Percentiles rank a stretch among this genome's conserved stretches.
Conservation (phyloP, 2,329 filamentous ascomycete genomes). For the Fusarium virguliforme region DNA sequence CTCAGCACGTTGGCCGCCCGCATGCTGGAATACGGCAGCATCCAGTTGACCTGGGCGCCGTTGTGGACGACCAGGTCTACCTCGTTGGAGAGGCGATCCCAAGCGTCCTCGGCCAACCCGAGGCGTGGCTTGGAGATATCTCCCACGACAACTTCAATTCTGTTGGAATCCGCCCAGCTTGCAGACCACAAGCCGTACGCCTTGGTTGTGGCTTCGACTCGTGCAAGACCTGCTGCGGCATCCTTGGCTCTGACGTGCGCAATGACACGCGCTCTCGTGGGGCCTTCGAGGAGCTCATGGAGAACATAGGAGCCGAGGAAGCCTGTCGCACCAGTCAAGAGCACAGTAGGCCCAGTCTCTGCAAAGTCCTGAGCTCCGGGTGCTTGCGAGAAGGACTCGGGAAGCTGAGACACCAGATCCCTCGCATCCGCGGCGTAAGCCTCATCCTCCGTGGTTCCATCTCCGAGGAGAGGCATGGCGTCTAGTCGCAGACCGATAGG, state of each 20-base stretch:
- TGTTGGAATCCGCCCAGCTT: constrained; percentile 68
- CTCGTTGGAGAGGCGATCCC: constrained; percentile 74
- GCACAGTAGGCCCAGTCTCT: constrained; percentile 66
- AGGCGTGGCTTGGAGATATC: constrained; percentile 82
- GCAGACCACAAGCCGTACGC: constrained; percentile 85
- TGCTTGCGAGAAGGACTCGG: constrained; percentile 49
- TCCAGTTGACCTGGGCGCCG: constrained; percentile 85
- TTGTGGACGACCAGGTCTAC: constrained; percentile 85
- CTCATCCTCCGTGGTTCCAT: constrained; percentile 51
- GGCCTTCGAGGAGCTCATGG: constrained; percentile 74
- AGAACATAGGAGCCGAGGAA: constrained; percentile 89
- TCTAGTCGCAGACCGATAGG: constrained; percentile 40
- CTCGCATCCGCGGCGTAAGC: constrained; percentile 68
- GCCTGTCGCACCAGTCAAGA: constrained; percentile 76
- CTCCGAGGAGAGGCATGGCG: constrained; percentile 20
- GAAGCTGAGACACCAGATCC: constrained; percentile 65
- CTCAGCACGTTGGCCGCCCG: constrained; percentile 81
- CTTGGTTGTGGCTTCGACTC: constrained; percentile 76
- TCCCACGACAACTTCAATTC: constrained; percentile 78
- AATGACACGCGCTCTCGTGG: constrained; percentile 69
- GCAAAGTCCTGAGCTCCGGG: constrained; percentile 24
- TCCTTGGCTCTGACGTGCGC: constrained; percentile 81
- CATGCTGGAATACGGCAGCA: constrained; percentile 81
- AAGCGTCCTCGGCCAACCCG: constrained; percentile 75
- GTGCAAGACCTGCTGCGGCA: constrained; percentile 70